These are phyloP conservation scores for Dothidotthia symphoricarpi DNA, from an alignment of 2,329 filamentous ascomycete species.

Conservation along the genomic window DNA sequence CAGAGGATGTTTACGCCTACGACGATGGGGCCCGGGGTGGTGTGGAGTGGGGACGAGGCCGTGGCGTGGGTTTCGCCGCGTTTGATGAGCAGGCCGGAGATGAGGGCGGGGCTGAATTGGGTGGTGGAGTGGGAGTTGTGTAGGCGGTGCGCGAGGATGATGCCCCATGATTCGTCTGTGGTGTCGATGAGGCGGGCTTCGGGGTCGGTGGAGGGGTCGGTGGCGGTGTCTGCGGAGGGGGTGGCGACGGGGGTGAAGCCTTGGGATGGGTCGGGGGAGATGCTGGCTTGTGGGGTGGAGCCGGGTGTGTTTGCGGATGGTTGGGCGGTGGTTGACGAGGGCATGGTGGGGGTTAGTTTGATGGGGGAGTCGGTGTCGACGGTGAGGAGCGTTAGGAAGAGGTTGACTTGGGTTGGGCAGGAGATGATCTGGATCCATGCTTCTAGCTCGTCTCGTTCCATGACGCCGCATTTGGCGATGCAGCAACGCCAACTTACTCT, in stretches of 20 bases:
- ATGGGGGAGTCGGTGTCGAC: constrained; percentile 65
- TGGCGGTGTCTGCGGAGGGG: constrained; percentile 51
- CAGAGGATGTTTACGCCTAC: constrained; percentile 48
- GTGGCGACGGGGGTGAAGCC: constrained; percentile 65
- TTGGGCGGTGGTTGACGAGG: constrained; percentile 17
- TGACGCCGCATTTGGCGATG: constrained; percentile 67
- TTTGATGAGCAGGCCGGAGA: constrained; percentile 47
- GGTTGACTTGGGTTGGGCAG: constrained; percentile 37
- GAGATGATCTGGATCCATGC: constrained; percentile 41
- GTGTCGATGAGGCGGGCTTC: constrained; percentile 70
- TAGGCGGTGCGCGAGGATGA: constrained; percentile 63
- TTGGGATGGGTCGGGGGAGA: constrained; percentile 36
- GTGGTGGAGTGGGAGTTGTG: constrained; percentile 39
- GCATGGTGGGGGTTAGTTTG: constrained; percentile 57
- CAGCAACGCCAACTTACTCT: constrained; percentile 76
- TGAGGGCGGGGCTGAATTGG: constrained; percentile 40
- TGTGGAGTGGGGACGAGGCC: constrained; percentile 10
- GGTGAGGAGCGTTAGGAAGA: constrained; percentile 56
- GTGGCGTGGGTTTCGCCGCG: constrained; percentile 30
- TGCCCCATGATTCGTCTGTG: constrained; percentile 74
- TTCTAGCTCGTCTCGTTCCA: constrained; percentile 64
- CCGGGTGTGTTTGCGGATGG: constrained; percentile 23
- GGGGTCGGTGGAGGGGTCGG: constrained; percentile 50
- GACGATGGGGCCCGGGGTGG: constrained; percentile 34
- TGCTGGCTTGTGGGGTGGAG: constrained; percentile 35